Evolutionary conservation across 2,329 filamentous ascomycete species (phyloP).

Genomic region (Niveomyces coronatus): DNA sequence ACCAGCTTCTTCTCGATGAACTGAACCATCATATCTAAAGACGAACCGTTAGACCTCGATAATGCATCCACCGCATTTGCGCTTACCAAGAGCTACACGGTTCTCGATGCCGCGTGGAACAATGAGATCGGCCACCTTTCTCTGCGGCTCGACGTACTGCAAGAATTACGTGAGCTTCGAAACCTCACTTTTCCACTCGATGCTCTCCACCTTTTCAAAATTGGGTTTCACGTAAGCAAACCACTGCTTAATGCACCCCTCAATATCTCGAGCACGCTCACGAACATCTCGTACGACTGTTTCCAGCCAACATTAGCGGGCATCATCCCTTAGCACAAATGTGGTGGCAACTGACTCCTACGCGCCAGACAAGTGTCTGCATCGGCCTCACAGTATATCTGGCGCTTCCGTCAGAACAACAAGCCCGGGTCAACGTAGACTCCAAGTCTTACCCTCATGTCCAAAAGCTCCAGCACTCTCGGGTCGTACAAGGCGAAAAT

Average conservation of each 20-base stretch:
- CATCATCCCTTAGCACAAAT: slow-evolving; percentile 9
- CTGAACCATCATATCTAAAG: slow-evolving; percentile 76
- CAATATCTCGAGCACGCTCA: slow-evolving; percentile 81
- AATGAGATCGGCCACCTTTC: slow-evolving; percentile 87
- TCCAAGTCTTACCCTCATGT: slow-evolving; percentile 79
- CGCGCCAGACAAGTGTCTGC: slow-evolving; percentile 86
- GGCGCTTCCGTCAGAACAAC: slow-evolving; percentile 1
- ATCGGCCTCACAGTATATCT: slow-evolving; percentile 95
- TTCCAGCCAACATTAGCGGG: too few species aligned
- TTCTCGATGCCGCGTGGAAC: slow-evolving; percentile 94
- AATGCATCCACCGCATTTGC: too few species aligned
- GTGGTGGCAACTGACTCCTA: slow-evolving; percentile 50
- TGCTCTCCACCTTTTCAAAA: slow-evolving; percentile 66
- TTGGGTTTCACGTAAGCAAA: slow-evolving; percentile 94
- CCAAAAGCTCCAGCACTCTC: slow-evolving; percentile 73
- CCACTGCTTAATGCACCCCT: slow-evolving; percentile 98
- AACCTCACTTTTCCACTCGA: too few species aligned
- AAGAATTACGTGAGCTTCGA: too few species aligned
- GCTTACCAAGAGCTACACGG: slow-evolving; percentile 70
- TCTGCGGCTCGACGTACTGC: slow-evolving; percentile 83
- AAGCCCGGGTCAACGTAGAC: too few species aligned
- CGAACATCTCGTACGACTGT: slow-evolving; percentile 76
- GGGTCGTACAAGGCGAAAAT: slow-evolving; percentile 91
- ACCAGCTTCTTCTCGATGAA: slow-evolving; percentile 82
- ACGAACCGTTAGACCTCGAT: neutral